Evolutionary conservation across 225 moss, liverwort and hornwort genomes (phyloP), one percentile per base, ranked within the genome.

Genomic region (Lunularia cruciata): DNA sequence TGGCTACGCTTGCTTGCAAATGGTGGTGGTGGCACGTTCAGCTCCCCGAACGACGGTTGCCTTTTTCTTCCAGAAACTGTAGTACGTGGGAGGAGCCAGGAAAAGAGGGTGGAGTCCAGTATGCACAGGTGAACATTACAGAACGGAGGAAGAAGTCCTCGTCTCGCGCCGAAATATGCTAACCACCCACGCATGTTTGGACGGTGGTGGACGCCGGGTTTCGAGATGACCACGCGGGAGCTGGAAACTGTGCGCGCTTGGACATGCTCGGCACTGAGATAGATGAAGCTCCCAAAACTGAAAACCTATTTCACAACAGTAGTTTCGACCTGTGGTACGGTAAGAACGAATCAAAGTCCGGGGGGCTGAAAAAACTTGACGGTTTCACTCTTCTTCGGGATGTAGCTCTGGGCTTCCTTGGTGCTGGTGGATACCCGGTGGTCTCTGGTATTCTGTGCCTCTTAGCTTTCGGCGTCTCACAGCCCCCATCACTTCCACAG

Each of bases 381-480:
- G 65, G 65, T 20, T 65, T 47, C 47, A 72, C 72, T 51, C 63
- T 72, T 31, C 62, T 72, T 22, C 72, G 30, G 47, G 43, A 36
- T 12, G 48, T 72, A 0, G 72, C 61, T 39, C 72, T 47, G 32
- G 72, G 72, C 48, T 72, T 72, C 72, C 62, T 72, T 0, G 72
- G 72, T n/a, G 72, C 72, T 30, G 33, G 49, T 13, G 72, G 72
- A 20, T 51, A 63, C 20, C 25, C 7, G 2, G 25, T 31, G 0
- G 23, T 38, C 22, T 61, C 36, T 15, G 72, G 62, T 52, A 72
- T 49, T 63, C 72, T 72, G 45, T 47, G 54, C 46, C 63, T 61
- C 72, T 72, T 72, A 1, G 48, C 62, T 51, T 72, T 72, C 2
- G 72, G 72, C 2, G 72, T 72, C 62, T 61, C 61, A 49, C 72